Evolutionary conservation across 495 filamentous ascomycete species (phyloP).

Genomic region (Tuber microsphaerosporum): DNA sequence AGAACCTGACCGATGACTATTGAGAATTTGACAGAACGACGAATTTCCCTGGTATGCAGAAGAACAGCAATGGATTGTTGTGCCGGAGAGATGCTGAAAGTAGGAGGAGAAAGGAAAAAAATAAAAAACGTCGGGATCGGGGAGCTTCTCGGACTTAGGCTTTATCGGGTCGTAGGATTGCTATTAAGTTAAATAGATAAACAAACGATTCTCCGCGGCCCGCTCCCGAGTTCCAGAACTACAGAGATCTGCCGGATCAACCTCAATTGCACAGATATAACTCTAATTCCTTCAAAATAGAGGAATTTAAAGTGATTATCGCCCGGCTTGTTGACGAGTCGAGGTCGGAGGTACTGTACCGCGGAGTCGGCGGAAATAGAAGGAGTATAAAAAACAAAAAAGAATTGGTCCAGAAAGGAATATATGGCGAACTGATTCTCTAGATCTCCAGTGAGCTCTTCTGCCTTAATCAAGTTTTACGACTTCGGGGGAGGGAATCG

Average conservation of each 20-base stretch:
- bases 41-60: not conserved
- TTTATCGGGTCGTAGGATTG: not conserved
- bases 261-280: slow-evolving; percentile 11
- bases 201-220: not conserved
- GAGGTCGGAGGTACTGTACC: not conserved
- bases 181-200: not conserved
- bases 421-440: not conserved
- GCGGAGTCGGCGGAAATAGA: slow-evolving; percentile 5
- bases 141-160: not conserved
- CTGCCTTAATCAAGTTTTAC: not conserved
- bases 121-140: not conserved
- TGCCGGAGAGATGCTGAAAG: not conserved
- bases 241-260: slow-evolving; percentile 9
- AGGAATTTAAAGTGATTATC: not conserved
- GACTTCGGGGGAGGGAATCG: not conserved
- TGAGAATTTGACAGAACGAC: not conserved
- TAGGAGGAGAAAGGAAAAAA: not conserved
- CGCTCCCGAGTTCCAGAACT: slow-evolving; percentile 7
- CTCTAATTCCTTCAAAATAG: slow-evolving; percentile 18
- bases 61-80: slow-evolving; percentile 12
- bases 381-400: not conserved
- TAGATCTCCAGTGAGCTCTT: not conserved
- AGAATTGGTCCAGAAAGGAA: not conserved
- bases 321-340: not conserved
- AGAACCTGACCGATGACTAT: slow-evolving; percentile 8